A percentile compares a stretch with the other conserved stretches of the same genome.
phyloP scores from a whole-genome alignment of 2,329 filamentous ascomycete species.

The Aureobasidium vineae region DNA sequence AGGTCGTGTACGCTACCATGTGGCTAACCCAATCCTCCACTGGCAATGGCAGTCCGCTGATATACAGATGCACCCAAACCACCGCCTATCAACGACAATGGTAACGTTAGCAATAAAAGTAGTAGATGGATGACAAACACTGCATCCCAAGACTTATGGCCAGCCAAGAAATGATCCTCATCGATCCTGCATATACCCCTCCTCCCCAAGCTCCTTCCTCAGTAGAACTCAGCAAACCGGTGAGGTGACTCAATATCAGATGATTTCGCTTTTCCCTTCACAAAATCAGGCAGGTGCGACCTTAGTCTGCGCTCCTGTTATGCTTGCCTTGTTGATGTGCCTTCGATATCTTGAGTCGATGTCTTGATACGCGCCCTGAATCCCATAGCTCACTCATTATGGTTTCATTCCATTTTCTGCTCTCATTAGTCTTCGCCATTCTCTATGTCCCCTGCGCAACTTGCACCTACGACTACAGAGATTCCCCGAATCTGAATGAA shows the following conservation, averaged over 20 bases:
- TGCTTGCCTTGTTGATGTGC: background rate
- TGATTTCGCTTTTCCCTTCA: background rate
- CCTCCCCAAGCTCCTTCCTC: background rate
- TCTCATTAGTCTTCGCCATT: background rate
- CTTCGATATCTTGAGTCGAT: background rate
- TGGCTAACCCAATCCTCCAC: background rate
- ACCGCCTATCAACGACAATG: too few relatives aligned
- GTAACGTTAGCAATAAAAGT: too few relatives aligned
- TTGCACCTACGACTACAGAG: background rate
- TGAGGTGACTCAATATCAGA: background rate
- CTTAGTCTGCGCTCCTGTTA: background rate
- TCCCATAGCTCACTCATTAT: background rate
- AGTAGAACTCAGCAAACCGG: background rate
- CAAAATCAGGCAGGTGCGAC: background rate
- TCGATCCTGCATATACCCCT: slow-evolving; percentile 1
- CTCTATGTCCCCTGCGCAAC: background rate
- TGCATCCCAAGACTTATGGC: background rate
- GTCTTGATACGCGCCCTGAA: background rate
- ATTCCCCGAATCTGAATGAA: background rate
- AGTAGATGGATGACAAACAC: too few relatives aligned
- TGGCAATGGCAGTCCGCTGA: background rate
- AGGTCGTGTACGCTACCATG: background rate
- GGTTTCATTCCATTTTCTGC: background rate
- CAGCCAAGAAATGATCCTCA: slow-evolving; percentile 12
- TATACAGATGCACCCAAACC: too few relatives aligned